phyloP scores from a whole-genome alignment of 2,329 filamentous ascomycete genomes.

The Colletotrichum sublineola region DNA sequence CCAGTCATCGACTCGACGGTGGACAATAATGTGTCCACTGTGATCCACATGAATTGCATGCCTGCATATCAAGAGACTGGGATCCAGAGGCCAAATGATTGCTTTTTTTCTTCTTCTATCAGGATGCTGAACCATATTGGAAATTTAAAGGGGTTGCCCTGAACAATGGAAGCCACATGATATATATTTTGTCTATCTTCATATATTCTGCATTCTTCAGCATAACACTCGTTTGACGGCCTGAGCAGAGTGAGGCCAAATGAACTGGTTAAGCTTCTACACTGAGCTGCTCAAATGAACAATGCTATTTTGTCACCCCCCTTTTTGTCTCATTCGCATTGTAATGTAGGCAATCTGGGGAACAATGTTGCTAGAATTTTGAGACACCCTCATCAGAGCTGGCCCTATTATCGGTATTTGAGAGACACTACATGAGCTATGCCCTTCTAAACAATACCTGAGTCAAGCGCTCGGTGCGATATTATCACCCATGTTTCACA shows the following conservation, averaged over 20 bases:
- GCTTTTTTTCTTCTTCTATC: slow-evolving; percentile 37
- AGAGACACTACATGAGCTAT: neutral
- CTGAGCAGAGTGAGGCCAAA: neutral
- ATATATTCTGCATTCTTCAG: neutral
- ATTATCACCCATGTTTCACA: neutral
- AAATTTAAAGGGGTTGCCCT: slow-evolving; percentile 3
- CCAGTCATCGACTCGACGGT: neutral
- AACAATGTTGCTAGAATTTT: neutral
- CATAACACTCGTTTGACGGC: neutral
- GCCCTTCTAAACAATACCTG: neutral
- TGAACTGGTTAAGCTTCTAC: neutral
- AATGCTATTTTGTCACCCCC: no score
- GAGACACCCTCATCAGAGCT: neutral
- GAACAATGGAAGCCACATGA: neutral
- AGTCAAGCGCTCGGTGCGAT: neutral
- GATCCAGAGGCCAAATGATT: slow-evolving; percentile 44
- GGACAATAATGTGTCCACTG: neutral
- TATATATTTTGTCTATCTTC: no score
- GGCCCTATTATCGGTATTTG: neutral
- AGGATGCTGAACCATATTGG: slow-evolving; percentile 42
- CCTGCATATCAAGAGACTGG: slow-evolving; percentile 45
- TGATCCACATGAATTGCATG: neutral
- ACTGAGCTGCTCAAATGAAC: neutral
- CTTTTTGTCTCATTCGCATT: neutral
- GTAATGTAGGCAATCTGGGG: neutral